Base-by-base conservation (phyloP, 1,139 yeast species). In the Kodamaea anthophila region DNA sequence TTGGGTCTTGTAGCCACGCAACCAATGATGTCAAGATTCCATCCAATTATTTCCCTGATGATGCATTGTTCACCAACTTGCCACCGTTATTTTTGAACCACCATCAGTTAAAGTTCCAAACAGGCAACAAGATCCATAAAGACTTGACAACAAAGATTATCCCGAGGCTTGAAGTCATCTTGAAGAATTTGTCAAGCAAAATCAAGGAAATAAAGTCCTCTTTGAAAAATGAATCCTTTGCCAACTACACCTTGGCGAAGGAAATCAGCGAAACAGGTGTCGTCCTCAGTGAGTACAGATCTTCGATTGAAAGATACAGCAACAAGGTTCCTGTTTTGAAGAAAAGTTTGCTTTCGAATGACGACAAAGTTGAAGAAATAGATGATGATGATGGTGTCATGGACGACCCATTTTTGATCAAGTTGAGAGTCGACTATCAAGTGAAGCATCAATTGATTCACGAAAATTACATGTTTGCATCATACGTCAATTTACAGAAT, bases 391-490 rank as follows among this genome's bases (percentile, higher is more conserved):
- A 30, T 7, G 53, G 49, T 9, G 56, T 47, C 1, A 30, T 55
- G 35, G 69, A 60, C 36, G 73, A 66, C 39, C 73, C 73, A 4
- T 65, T 66, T 34, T 54, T 66, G 33, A 39, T 64, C 26, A 65
- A 65, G 37, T 47, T 66, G 32, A 50, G 52, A 30, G 55, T 66
- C 14, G 70, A 66, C 41, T 60, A 58, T 33, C 70, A 64, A 39
- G 34, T 66, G 22, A 65, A 65, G 42, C 56, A 58, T 33, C 72
- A 65, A 41, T 51, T 66, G 39, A 48, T 66, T 16, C 56, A 58
- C 30, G 73, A 66, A 38, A 65, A 63, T 42, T 66, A 61, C 40
- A 53, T 61, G 43, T 65, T 57, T 46, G 73, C 72, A 2, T 58
- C 66, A 15, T 66, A 58, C 36, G 51, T 61, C 21, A 66, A 66